phyloP scores from a whole-genome alignment of 139 green algal genomes.

The Marvania coccoides region DNA sequence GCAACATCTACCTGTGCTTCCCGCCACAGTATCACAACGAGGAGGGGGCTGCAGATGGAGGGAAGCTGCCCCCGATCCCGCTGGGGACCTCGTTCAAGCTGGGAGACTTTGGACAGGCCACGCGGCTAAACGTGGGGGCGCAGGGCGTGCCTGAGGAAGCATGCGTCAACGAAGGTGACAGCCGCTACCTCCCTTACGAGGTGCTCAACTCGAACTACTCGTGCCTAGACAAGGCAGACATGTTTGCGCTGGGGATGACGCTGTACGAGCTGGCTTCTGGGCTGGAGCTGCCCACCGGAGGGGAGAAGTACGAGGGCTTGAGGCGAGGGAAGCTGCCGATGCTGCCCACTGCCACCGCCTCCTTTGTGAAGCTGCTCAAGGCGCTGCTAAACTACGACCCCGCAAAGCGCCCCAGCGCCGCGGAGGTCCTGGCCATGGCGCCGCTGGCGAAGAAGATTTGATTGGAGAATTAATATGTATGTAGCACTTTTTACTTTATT shows the following conservation, averaged over 20 bases:
- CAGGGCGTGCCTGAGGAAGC: too few relatives aligned
- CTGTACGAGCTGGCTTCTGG: slow-evolving; percentile 72
- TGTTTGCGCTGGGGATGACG: slow-evolving; percentile 81
- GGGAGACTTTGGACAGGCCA: slow-evolving; percentile 86
- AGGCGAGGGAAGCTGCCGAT: slow-evolving; percentile 50
- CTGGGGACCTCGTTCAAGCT: slow-evolving; percentile 65
- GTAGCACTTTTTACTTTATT: too few relatives aligned
- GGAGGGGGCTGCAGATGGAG: neutral
- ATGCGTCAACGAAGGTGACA: slow-evolving; percentile 62
- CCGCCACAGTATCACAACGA: slow-evolving; percentile 1
- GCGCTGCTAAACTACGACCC: slow-evolving; percentile 49
- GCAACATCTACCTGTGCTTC: slow-evolving; percentile 87
- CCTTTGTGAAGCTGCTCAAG: slow-evolving; percentile 50
- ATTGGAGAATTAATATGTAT: too few relatives aligned
- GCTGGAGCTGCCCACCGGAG: slow-evolving; percentile 40
- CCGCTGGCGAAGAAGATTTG: neutral
- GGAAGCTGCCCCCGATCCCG: neutral
- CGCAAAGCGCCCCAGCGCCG: slow-evolving; percentile 43
- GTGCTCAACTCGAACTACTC: slow-evolving; percentile 56
- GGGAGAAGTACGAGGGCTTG: slow-evolving; percentile 44
- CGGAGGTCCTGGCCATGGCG: slow-evolving; percentile 21
- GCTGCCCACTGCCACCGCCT: slow-evolving; percentile 35
- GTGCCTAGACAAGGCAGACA: slow-evolving; percentile 75
- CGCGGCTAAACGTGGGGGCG: slow-evolving; percentile 5
- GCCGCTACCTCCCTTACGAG: slow-evolving; percentile 79